These are phyloP conservation scores for Elongisporangium anandrum DNA, from an alignment of 352 stramenopile genomes.

Conservation along the genomic window DNA sequence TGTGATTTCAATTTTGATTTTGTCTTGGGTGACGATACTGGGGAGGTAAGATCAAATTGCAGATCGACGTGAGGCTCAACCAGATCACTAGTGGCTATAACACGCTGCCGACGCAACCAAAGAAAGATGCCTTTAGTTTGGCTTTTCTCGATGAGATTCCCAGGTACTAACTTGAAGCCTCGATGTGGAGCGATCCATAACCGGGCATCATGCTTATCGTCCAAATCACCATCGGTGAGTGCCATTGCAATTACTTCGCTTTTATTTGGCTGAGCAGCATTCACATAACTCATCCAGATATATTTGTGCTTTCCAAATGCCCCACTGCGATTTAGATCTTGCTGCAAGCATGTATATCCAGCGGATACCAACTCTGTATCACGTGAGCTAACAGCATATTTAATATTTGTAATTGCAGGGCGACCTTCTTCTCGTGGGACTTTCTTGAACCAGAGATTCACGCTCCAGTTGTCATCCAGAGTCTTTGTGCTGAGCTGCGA, in stretches of 20 bases:
- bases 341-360: conserved; percentile 70
- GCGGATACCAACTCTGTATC: conserved; percentile 74
- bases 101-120: conserved; percentile 44
- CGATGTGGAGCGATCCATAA: conserved; percentile 67
- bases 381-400: conserved; percentile 48
- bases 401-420: conserved; percentile 60
- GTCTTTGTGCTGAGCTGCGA: conserved; percentile 40
- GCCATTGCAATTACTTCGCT: conserved; percentile 68
- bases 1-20: conserved; percentile 39
- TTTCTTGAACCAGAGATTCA: conserved; percentile 65
- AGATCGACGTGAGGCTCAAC: conserved; percentile 39
- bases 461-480: conserved; percentile 37
- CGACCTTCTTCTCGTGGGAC: conserved; percentile 55
- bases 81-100: conserved; percentile 38
- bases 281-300: conserved; percentile 64
- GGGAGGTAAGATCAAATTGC: conserved; percentile 8
- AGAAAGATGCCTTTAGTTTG: conserved; percentile 54
- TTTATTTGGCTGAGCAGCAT: conserved; percentile 32
- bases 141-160: conserved; percentile 68
- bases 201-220: conserved; percentile 54
- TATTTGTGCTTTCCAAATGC: conserved; percentile 73
- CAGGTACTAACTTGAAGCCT: conserved; percentile 68
- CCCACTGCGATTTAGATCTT: conserved; percentile 60
- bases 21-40: conserved; percentile 25
- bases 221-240: conserved; percentile 58